These are phyloP conservation scores for Eimeria brunetti DNA, from an alignment of 169 alveolate genomes.

Conservation along the genomic window DNA sequence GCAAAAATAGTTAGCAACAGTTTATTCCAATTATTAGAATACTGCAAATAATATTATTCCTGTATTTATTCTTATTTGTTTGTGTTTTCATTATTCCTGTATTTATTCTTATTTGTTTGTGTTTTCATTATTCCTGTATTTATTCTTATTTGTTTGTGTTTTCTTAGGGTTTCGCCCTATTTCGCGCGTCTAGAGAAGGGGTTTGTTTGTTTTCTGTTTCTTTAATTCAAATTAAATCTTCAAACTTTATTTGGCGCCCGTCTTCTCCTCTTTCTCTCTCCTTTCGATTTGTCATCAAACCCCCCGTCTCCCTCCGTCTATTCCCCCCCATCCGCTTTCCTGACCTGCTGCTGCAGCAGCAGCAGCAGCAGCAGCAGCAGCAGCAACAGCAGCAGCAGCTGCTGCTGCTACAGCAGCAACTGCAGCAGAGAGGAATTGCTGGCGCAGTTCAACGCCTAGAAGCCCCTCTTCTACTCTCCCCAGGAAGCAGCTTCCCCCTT, in stretches of 20 bases:
- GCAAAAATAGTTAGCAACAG: too few species aligned
- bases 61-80: too few species aligned
- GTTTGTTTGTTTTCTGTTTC: neutral
- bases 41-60: too few species aligned
- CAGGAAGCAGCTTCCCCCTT: conserved; percentile 3
- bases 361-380: neutral
- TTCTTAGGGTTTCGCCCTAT: neutral
- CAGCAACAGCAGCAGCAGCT: too few species aligned
- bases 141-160: neutral
- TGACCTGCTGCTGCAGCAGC: neutral
- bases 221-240: neutral
- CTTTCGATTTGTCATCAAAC: neutral
- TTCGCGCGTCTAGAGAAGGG: neutral
- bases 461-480: conserved; percentile 19
- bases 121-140: too few species aligned
- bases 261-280: neutral
- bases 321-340: neutral
- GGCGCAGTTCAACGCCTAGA: neutral
- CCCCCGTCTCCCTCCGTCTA: conserved; percentile 27
- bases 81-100: too few species aligned
- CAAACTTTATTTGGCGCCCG: neutral
- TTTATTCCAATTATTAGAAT: too few species aligned
- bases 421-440: neutral
- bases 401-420: neutral
- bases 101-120: too few species aligned